A percentile compares a stretch with the other conserved stretches of the same genome.
Conservation (phyloP, 1,284 basidiomycete species). For the Pterula multifida region DNA sequence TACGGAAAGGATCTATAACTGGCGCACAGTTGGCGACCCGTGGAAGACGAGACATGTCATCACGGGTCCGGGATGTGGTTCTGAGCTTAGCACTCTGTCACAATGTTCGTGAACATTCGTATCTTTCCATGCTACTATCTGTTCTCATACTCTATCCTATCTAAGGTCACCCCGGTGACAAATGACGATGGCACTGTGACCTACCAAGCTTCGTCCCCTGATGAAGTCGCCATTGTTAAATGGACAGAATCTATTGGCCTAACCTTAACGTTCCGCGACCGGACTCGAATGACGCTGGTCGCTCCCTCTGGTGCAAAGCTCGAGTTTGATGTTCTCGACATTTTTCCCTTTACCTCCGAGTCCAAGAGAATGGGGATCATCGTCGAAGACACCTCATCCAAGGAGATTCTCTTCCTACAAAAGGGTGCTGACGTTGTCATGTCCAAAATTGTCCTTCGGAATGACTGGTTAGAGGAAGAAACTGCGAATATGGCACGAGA, state of each 20-base stretch:
- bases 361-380: slow-evolving; percentile 99
- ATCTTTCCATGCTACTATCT: neutral
- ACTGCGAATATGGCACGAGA: slow-evolving; percentile 98
- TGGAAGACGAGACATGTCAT: slow-evolving; percentile 90
- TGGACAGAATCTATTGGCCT: slow-evolving; percentile 96
- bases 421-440: slow-evolving; percentile 99
- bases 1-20: slow-evolving; percentile 22
- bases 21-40: slow-evolving; percentile 20
- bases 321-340: slow-evolving; percentile 78
- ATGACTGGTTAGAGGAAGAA: slow-evolving; percentile 99
- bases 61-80: slow-evolving; percentile 89
- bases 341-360: slow-evolving; percentile 98
- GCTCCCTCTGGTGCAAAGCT: slow-evolving; percentile 53
- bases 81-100: slow-evolving; percentile 92
- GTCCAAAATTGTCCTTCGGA: slow-evolving; percentile 87
- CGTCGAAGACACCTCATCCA: slow-evolving; percentile 65
- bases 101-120: slow-evolving; percentile 73
- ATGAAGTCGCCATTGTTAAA: slow-evolving; percentile 98
- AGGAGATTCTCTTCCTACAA: slow-evolving; percentile 84
- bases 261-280: slow-evolving; percentile 79
- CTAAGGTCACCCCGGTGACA: slow-evolving; percentile 84
- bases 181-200: slow-evolving; percentile 92
- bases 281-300: slow-evolving; percentile 74
- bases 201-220: slow-evolving; percentile 97
- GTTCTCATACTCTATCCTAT: slow-evolving; percentile 4